Conservation (phyloP, 2,329 filamentous ascomycete species). For the Aspergillus niger region DNA sequence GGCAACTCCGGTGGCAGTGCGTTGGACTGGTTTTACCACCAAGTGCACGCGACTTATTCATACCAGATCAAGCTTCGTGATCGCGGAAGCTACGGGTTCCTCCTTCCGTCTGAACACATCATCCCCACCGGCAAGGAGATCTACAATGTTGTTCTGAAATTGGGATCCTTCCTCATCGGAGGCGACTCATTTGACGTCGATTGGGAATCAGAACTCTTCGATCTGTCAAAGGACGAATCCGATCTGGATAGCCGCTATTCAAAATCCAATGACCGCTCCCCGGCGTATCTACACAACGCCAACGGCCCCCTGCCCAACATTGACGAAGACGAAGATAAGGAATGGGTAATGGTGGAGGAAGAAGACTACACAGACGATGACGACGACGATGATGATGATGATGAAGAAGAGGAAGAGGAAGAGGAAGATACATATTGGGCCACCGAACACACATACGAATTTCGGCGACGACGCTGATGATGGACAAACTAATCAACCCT, state of each 20-base stretch:
- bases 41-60: conserved; percentile 76
- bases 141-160: conserved; percentile 77
- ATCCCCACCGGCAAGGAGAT: conserved; percentile 87
- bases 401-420: conserved; percentile 8
- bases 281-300: neutral
- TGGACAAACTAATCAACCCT: neutral
- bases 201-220: conserved; percentile 19
- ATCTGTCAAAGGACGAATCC: neutral
- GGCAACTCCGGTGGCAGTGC: conserved; percentile 81
- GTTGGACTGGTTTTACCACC: conserved; percentile 94
- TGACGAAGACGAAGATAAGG: neutral
- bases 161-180: conserved; percentile 66
- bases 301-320: neutral
- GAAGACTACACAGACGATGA: neutral
- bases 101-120: conserved; percentile 84
- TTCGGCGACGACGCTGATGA: neutral
- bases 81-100: conserved; percentile 89
- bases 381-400: conserved; percentile 6
- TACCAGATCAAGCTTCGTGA: conserved; percentile 94
- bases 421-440: neutral
- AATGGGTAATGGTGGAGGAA: neutral
- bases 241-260: neutral
- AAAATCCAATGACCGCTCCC: neutral
- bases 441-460: conserved; percentile 7
- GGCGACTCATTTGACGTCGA: conserved; percentile 17